phyloP scores from a whole-genome alignment of 2,329 filamentous ascomycete species.

The Sporothrix phasma region DNA sequence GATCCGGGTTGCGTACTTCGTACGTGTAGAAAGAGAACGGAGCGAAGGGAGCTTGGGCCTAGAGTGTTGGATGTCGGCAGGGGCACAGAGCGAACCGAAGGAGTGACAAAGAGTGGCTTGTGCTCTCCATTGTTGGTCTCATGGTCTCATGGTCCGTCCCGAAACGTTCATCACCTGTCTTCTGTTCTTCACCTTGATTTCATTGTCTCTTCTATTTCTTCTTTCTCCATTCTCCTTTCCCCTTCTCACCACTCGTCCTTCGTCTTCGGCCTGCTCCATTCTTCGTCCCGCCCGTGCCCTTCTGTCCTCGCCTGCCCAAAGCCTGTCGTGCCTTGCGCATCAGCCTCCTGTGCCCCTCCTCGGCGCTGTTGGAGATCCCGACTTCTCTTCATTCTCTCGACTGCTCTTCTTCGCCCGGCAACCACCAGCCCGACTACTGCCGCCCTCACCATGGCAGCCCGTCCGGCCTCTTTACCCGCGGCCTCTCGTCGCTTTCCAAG shows the following conservation, averaged over 20 bases:
- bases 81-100: neutral
- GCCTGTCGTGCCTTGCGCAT: neutral
- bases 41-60: neutral
- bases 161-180: neutral
- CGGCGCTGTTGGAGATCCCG: neutral
- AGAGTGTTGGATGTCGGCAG: neutral
- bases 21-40: neutral
- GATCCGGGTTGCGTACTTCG: neutral
- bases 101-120: neutral
- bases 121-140: neutral
- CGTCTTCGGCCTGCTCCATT: neutral
- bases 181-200: too few species aligned
- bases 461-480: constrained; percentile 52
- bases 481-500: constrained; percentile 52
- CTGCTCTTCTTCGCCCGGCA: too few species aligned
- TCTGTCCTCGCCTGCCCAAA: too few species aligned
- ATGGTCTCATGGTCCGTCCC: neutral
- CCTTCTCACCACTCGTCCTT: neutral
- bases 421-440: neutral
- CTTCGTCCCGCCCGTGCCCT: too few species aligned
- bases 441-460: constrained; percentile 38
- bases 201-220: neutral
- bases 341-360: neutral
- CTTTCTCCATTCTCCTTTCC: neutral
- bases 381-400: neutral